A percentile compares a stretch with the other conserved stretches of the same genome.
phyloP scores from a whole-genome alignment of 768 basidiomycete species.

The Dioszegia hungarica region DNA sequence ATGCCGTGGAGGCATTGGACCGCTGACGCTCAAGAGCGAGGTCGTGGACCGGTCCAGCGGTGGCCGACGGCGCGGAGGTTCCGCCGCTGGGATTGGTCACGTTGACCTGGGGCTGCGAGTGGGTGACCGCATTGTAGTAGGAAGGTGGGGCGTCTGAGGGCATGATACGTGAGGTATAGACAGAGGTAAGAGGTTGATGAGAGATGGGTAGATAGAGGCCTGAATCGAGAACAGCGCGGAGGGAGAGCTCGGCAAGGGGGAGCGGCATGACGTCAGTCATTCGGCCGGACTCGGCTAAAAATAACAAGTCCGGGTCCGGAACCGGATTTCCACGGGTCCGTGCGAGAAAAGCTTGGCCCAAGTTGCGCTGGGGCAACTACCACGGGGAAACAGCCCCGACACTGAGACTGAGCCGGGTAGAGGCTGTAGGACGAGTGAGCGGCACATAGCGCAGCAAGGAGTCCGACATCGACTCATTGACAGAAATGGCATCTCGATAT shows the following conservation, averaged over 20 bases:
- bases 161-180: background rate
- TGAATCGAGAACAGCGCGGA: too few relatives aligned
- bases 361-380: too few relatives aligned
- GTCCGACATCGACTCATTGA: too few relatives aligned
- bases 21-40: conserved; percentile 5
- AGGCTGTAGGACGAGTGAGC: too few relatives aligned
- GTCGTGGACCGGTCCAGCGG: background rate
- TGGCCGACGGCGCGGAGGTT: background rate
- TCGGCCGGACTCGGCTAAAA: too few relatives aligned
- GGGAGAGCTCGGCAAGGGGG: too few relatives aligned
- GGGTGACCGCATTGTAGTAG: conserved; percentile 12
- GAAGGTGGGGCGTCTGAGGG: conserved; percentile 17
- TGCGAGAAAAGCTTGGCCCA: too few relatives aligned
- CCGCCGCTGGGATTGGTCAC: conserved; percentile 8
- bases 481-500: background rate
- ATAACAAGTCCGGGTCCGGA: background rate
- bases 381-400: too few relatives aligned
- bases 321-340: background rate
- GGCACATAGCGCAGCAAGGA: too few relatives aligned
- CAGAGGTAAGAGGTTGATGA: too few relatives aligned
- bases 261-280: too few relatives aligned
- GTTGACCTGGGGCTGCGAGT: conserved; percentile 5
- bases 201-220: background rate
- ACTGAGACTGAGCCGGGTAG: too few relatives aligned
- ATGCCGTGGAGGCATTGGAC: conserved; percentile 1